Evolutionary conservation across 495 filamentous ascomycete species (phyloP).

Genomic region (Parathielavia appendiculata): DNA sequence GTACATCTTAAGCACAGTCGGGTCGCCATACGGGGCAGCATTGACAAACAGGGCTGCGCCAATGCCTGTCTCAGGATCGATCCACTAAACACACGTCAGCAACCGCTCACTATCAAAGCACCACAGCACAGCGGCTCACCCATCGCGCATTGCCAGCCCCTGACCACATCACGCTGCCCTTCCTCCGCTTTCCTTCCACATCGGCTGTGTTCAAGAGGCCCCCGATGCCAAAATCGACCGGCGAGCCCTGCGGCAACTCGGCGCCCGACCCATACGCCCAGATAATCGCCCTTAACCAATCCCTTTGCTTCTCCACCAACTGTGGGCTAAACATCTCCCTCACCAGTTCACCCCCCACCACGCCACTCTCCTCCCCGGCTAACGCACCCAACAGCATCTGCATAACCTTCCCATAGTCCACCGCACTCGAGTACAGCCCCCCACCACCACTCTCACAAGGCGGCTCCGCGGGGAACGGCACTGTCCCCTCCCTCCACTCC

Average conservation of each 20-base stretch:
- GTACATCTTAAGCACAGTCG: slow-evolving; percentile 24
- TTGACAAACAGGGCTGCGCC: slow-evolving; percentile 27
- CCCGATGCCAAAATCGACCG: slow-evolving; percentile 24
- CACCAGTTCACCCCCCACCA: slow-evolving; percentile 32
- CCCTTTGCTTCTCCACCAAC: slow-evolving; percentile 31
- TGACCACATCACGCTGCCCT: slow-evolving; percentile 36
- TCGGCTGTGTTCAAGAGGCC: slow-evolving; percentile 31
- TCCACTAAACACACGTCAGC: slow-evolving; percentile 27
- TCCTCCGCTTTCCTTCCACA: slow-evolving; percentile 28
- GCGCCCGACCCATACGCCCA: slow-evolving; percentile 16
- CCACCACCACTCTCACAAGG: slow-evolving; percentile 44
- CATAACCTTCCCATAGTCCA: slow-evolving; percentile 49
- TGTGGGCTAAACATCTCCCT: slow-evolving; percentile 51
- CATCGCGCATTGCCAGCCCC: slow-evolving; percentile 31
- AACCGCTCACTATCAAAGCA: neutral
- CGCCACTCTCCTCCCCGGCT: slow-evolving; percentile 1
- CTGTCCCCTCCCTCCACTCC: slow-evolving; percentile 2
- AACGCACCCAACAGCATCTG: slow-evolving; percentile 37
- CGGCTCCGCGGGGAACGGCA: slow-evolving; percentile 16
- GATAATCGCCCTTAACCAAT: slow-evolving; percentile 6
- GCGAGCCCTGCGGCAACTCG: slow-evolving; percentile 19
- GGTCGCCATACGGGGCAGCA: slow-evolving; percentile 25
- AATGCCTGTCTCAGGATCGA: slow-evolving; percentile 34
- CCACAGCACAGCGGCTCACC: slow-evolving; percentile 22
- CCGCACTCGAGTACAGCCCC: slow-evolving; percentile 45